Evolutionary conservation across 768 basidiomycete species (phyloP), one percentile per base, ranked within the genome.

Genomic region (Cystofilobasidium capitatum): DNA sequence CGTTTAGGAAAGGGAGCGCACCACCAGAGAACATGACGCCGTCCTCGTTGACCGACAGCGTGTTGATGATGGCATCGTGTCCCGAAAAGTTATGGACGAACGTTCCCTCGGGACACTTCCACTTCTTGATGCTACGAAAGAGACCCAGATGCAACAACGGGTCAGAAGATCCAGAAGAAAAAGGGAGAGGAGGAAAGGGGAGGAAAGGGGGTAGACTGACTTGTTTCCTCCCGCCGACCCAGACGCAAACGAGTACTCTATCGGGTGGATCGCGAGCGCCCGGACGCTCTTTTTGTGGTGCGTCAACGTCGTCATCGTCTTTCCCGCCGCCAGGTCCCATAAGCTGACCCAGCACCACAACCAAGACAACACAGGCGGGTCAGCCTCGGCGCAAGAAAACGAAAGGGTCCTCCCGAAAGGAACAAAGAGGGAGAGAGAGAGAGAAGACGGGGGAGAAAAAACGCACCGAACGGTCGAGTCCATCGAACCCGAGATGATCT

Each of bases 221-320:
- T 98, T 98, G 81, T 97, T 97, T 0, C 93, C 96, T n/a, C 96
- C 96, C 0, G 94, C 89, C 31, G 90, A 92, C 58, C 89, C 96
- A 3, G 87, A 88, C 2, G 92, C 96, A 74, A 99, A 99, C 37
- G 88, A 88, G 80, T 92, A 98, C 73, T 98, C 96, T 5, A 89
- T 91, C 0, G 94, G 94, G 75, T 97, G 93, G 64, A 99, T 86
- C 6, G 94, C 88, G 58, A 99, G 82, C 0, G 94, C 85, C 66
- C 96, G 86, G 2, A 99, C 91, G 17, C 89, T 91, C 78, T 99
- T 99, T 79, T 98, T 98, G 82, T 99, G 96, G 77, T 99, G 96
- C n/a, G 96, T 99, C 47, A 99, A 81, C 14, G 92, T 96, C 20
- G 87, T 85, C 86, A 89, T 89, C 33, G 93, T 91, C 78, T 97